Evolutionary conservation across 2,329 filamentous ascomycete species (phyloP).

Genomic region (Botrytis galanthina): DNA sequence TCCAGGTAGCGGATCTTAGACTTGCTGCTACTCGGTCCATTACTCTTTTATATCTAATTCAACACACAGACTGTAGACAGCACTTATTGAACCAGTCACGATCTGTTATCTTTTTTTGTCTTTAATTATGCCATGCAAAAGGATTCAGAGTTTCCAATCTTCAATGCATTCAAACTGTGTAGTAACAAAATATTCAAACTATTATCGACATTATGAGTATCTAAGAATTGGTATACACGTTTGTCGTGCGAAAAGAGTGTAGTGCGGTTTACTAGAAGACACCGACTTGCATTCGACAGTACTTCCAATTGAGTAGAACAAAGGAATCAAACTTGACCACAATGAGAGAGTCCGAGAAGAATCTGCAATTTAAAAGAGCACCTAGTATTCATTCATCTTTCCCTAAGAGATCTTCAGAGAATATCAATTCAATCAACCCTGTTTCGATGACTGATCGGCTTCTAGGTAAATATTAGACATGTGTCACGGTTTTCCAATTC

Average conservation of each 20-base stretch:
- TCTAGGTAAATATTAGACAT: not conserved
- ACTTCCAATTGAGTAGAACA: not conserved
- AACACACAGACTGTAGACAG: not conserved
- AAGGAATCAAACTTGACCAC: not conserved
- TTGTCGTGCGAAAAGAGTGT: not conserved
- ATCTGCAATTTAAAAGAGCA: not conserved
- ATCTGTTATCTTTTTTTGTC: not conserved
- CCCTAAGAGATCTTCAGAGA: rapidly evolving
- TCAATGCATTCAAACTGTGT: not conserved
- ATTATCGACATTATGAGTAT: not conserved
- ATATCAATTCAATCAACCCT: not conserved
- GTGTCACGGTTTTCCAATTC: not conserved
- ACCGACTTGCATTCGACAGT: not conserved
- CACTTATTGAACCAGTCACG: not conserved
- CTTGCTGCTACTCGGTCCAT: not conserved
- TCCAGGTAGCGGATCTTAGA: too few species aligned
- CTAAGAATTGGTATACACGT: not conserved
- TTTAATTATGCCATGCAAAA: not conserved
- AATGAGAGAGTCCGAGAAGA: not conserved
- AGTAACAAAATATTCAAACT: not conserved
- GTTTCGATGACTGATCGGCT: not conserved
- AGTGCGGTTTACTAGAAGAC: not conserved
- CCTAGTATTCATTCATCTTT: not conserved
- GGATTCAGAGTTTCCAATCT: not conserved
- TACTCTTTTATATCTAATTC: too few species aligned